Percentiles rank a stretch among this genome's conserved stretches.
These are phyloP conservation scores for Colletotrichum sp. DNA, from an alignment of 2,329 filamentous ascomycete genomes.

Conservation along the genomic window DNA sequence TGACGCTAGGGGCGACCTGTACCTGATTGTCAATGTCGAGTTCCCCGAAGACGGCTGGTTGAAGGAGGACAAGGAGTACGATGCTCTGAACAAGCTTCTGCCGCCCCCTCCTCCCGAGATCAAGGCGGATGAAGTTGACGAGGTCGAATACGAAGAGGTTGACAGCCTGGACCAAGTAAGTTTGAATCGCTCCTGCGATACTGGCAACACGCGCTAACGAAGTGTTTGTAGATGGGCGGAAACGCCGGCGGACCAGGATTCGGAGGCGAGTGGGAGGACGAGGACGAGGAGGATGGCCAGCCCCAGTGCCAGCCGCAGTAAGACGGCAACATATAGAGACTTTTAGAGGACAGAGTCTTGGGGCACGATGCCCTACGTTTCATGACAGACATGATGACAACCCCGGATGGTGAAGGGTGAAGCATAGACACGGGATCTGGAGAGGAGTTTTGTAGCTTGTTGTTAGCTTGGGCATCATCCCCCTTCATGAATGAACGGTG, in stretches of 20 bases:
- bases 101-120: conserved; percentile 68
- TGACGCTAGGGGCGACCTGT: conserved; percentile 85
- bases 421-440: conserved; percentile 15
- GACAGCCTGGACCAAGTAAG: conserved; percentile 80
- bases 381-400: conserved; percentile 21
- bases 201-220: conserved; percentile 28
- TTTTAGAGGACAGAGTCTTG: conserved; percentile 16
- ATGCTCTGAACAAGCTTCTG: conserved; percentile 75
- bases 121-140: conserved; percentile 77
- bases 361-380: conserved; percentile 6
- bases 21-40: conserved; percentile 81
- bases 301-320: conserved; percentile 79
- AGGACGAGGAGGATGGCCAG: conserved; percentile 69
- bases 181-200: not conserved
- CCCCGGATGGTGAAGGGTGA: conserved; percentile 12
- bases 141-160: conserved; percentile 85
- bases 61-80: conserved; percentile 71
- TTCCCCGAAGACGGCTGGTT: conserved; percentile 92
- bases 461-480: conserved; percentile 19
- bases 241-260: conserved; percentile 71
- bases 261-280: conserved; percentile 72
- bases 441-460: conserved; percentile 22
- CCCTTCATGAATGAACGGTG: conserved; percentile 19
- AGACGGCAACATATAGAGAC: conserved; percentile 23
- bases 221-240: conserved; percentile 66